Evolutionary conservation across 2,329 filamentous ascomycete species (phyloP).

Genomic region (Sporothrix sp.): DNA sequence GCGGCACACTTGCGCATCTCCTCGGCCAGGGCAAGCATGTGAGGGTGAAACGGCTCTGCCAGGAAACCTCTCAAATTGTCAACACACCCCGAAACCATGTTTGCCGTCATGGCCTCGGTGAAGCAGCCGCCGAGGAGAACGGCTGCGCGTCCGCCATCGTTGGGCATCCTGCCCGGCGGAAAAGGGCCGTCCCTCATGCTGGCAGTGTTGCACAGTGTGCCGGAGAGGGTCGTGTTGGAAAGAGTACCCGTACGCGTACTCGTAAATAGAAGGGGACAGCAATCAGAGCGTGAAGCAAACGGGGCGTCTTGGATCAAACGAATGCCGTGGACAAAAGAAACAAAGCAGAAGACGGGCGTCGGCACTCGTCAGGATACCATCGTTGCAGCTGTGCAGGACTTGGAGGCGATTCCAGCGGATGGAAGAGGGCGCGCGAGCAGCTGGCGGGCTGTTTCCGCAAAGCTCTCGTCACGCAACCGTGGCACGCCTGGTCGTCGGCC

Average conservation of each 20-base stretch:
- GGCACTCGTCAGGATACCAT: slow-evolving; percentile 5
- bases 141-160: background rate
- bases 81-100: slow-evolving; percentile 37
- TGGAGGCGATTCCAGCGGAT: background rate
- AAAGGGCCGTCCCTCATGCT: background rate
- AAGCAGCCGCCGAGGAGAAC: slow-evolving; percentile 44
- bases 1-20: slow-evolving; percentile 36
- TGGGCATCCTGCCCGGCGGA: background rate
- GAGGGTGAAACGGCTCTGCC: slow-evolving; percentile 33
- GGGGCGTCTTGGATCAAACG: background rate
- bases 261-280: no score
- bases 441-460: background rate
- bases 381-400: background rate
- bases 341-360: background rate
- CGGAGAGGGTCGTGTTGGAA: no score
- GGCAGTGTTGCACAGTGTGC: background rate
- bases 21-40: slow-evolving; percentile 38
- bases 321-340: background rate
- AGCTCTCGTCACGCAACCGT: background rate
- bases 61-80: slow-evolving; percentile 39
- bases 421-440: no score
- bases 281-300: background rate
- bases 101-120: slow-evolving; percentile 43
- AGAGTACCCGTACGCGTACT: no score
- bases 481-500: background rate